phyloP scores from a whole-genome alignment of 148 eudicot species.

The Rhododendron molle region DNA sequence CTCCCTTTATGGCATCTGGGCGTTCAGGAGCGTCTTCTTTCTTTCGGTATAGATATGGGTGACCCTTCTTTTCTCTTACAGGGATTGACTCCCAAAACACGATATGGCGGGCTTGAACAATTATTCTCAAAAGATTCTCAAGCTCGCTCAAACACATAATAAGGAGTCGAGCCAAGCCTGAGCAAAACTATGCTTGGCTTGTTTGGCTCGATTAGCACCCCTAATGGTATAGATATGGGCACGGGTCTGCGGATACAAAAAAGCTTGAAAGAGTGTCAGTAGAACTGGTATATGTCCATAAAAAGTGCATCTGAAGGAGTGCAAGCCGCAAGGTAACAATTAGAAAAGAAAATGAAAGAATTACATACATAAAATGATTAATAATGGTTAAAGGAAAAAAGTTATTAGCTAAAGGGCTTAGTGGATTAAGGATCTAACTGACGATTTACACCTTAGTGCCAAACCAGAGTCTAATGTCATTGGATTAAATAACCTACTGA shows the following conservation, averaged over 20 bases:
- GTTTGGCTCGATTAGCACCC: no score
- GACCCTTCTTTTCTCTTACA: no score
- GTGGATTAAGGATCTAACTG: neutral
- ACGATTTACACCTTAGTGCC: neutral
- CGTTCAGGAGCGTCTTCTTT: no score
- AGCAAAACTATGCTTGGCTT: no score
- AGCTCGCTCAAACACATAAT: no score
- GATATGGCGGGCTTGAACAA: no score
- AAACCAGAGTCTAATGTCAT: neutral
- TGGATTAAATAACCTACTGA: neutral
- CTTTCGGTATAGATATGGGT: no score
- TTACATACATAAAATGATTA: neutral
- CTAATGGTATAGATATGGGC: neutral
- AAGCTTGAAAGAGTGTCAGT: neutral
- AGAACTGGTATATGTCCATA: neutral
- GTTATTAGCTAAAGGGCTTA: neutral
- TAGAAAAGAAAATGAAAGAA: neutral
- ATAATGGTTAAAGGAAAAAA: neutral
- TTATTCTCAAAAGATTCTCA: no score
- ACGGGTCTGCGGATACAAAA: neutral
- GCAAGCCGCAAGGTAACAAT: neutral
- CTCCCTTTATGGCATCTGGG: no score
- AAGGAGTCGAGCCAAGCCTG: no score
- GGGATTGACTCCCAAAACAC: no score
- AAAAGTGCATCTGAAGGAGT: neutral